Base-by-base conservation (phyloP, 306 rosid species). In the Cicer chorassanicum region DNA sequence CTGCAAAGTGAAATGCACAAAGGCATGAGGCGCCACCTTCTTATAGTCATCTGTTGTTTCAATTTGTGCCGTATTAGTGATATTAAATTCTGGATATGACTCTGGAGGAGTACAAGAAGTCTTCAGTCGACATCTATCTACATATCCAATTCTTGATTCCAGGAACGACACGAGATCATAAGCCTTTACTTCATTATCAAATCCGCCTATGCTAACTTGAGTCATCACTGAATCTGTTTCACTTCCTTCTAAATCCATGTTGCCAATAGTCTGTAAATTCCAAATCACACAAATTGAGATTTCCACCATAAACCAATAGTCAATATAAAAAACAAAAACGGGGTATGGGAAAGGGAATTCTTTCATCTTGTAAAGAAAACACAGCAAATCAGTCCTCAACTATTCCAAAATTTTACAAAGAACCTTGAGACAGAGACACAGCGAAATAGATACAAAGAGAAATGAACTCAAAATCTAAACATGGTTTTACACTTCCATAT, bases 161-260 rank as follows among this genome's bases (percentile, higher is more conserved):
- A 92, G 81, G 86, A 59, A 88, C 2, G 4, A 56, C 71, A 70
- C 59, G 2, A 92, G 86, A 34, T 90, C 92, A 40, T 46, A 78
- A 11, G 92, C 96, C 59, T 42, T 88, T 51, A 84, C 83, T 76
- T 87, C 76, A 59, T 61, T 29, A 65, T 60, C 86, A 79, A 92
- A 92, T 65, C 96, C 98, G 6, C 98, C 98, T 11, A 90, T 74
- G 80, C 98, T 89, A 43, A 92, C 75, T 85, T 90, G 96, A 83
- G 89, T 88, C 14, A 90, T 85, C 72, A 85, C 91, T 2, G 78
- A 79, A 10, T 46, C 79, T 16, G 70, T 83, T 41, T 45, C 82
- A 60, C 72, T 78, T 68, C 63, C 81, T 81, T 80, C 84, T 6
- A 57, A 65, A 59, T 74, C 89, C 93, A 92, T 87, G 74, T 55